Base-by-base conservation (phyloP, 371 early-diverging fungal species). In the Phascolomyces articulosus region DNA sequence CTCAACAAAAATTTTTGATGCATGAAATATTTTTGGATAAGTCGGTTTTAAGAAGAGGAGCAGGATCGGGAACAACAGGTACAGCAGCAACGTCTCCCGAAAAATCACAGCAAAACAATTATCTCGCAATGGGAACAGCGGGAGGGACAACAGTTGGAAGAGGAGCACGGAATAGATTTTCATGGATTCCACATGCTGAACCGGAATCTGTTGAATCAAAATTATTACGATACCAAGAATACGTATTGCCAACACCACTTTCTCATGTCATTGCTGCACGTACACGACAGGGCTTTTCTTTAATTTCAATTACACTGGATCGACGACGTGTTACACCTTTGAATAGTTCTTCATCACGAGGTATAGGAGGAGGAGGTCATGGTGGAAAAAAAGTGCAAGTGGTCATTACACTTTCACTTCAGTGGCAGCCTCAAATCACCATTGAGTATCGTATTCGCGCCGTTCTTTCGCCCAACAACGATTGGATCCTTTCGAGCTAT, bases 361-460 rank as follows among this genome's bases (percentile, higher is more conserved):
- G 44, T 0, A n/a, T 15, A 15, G 15, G 16, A 44, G 8, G 44
- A 7, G 8, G 18, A 16, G 44, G 44, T 13, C 34, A 34, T 31
- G 27, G 54, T 58, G 11, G 67, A 38, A 15, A 72, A 26, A 69
- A 69, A 18, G 84, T 85, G 58, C 85, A 85, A 60, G 78, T 92
- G 0, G 80, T 83, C 26, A 79, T 93, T 38, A 82, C 82, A 20
- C 69, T 95, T 55, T 74, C 84, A 29, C 67, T 93, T 63, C 85
- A 87, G 10, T 96, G 96, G 96, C 88, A 93, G 26, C 93, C 94
- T 0, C 90, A 93, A 64, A 90, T 96, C 44, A 92, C 90, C 0
- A 84, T 98, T 11, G 88, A 92, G 44, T 98, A 98, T 76, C 89
- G 89, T 28, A 88, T 96, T 55, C 74, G 72, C 18, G 73, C 79